Conservation (phyloP, 1,284 basidiomycete species). For the Clitocybe nebularis region DNA sequence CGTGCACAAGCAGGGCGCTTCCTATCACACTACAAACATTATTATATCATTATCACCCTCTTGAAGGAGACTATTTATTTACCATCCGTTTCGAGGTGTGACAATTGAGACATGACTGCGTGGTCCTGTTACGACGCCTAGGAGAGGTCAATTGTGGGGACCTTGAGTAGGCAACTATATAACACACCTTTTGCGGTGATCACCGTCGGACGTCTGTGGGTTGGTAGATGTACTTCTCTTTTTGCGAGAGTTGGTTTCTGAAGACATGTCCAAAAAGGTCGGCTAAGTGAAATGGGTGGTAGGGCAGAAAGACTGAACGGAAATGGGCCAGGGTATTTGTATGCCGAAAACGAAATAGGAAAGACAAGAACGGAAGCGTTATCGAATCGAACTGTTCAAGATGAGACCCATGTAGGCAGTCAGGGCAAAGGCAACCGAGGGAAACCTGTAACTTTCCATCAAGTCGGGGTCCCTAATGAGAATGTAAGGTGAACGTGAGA, state of each 20-base stretch:
- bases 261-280: slow-evolving; percentile 21
- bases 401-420: slow-evolving; percentile 19
- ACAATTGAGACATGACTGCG: slow-evolving; percentile 43
- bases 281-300: slow-evolving; percentile 5
- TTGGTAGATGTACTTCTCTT: slow-evolving; percentile 25
- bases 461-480: slow-evolving; percentile 26
- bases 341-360: slow-evolving; percentile 20
- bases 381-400: slow-evolving; percentile 20
- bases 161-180: slow-evolving; percentile 1
- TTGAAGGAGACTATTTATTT: slow-evolving; percentile 16
- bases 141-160: slow-evolving; percentile 4
- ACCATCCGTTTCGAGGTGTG: slow-evolving; percentile 81
- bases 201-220: slow-evolving; percentile 29
- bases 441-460: slow-evolving; percentile 23
- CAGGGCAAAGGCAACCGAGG: slow-evolving; percentile 25
- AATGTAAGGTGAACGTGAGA: slow-evolving; percentile 24
- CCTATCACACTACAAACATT: slow-evolving; percentile 55
- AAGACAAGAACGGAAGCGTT: slow-evolving; percentile 17
- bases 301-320: slow-evolving; percentile 10
- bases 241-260: slow-evolving; percentile 22
- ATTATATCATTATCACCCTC: slow-evolving; percentile 1
- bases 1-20: slow-evolving; percentile 65
- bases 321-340: slow-evolving; percentile 26
- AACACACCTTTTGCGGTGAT: slow-evolving; percentile 37
- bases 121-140: slow-evolving; percentile 41